phyloP scores from a whole-genome alignment of 202 grass and related monocot genomes.

The Hordeum pubiflorum region DNA sequence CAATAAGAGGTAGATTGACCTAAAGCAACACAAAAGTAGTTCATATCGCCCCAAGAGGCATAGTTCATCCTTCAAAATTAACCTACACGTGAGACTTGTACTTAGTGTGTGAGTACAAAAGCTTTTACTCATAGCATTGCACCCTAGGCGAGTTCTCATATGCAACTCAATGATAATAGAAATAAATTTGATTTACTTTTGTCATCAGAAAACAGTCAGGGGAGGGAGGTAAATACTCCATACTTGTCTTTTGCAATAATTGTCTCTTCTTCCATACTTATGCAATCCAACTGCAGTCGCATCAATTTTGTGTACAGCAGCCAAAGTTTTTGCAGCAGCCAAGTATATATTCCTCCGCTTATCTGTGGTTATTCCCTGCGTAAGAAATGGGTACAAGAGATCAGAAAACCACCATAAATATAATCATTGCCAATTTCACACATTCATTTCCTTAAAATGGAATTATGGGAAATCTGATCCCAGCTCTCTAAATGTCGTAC shows the following conservation, averaged over 20 bases:
- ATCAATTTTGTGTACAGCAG: conserved; percentile 74
- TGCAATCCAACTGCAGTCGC: conserved; percentile 64
- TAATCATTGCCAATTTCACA: neutral
- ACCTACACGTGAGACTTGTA: neutral
- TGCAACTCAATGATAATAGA: conserved; percentile 1
- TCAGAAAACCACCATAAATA: neutral
- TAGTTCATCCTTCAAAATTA: neutral
- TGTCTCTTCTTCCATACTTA: conserved; percentile 76
- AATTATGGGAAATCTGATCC: neutral
- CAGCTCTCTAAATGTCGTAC: neutral
- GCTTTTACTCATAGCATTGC: neutral
- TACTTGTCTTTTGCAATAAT: conserved; percentile 97
- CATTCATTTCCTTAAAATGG: neutral
- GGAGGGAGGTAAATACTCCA: neutral
- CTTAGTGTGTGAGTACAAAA: neutral
- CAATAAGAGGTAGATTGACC: neutral
- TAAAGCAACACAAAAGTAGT: neutral
- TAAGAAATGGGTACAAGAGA: conserved; percentile 3
- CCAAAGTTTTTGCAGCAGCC: conserved; percentile 57
- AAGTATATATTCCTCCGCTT: conserved; percentile 65
- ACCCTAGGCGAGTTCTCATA: neutral
- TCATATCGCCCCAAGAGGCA: neutral
- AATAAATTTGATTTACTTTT: neutral
- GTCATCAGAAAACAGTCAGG: neutral
- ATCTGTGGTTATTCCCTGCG: conserved; percentile 45